Evolutionary conservation across 148 eudicot genomes (phyloP), one percentile per base, ranked within the genome.

Genomic region (Spergularia marina): DNA sequence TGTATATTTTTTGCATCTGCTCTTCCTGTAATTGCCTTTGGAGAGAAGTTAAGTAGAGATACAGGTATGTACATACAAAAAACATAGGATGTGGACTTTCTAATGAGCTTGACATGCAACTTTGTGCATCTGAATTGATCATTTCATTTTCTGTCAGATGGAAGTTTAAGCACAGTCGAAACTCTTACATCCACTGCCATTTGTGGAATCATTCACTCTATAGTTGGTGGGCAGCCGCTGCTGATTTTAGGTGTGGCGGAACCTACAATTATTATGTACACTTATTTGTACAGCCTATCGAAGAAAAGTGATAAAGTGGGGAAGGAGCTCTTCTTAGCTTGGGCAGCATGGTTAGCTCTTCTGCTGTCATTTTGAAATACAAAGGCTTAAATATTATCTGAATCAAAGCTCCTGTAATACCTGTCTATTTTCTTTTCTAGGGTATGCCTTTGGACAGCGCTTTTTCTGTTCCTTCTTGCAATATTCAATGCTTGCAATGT

Each of bases 21-120:
- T 52, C 93, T 87, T 87, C 93, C 93, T 65, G 93, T 89, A 51
- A 86, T 89, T 75, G 89, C 91, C 47, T 89, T 89, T 73, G 93
- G 93, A 44, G 93, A 84, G 78, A 91, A 89, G 53, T 64, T 89
- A 76, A 83, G 80, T 76, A 86, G 84, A 68, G 91, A 89, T 11
- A 89, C 91, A 85, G 93, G 93, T 85, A 83, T 20, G 11, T 53
- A 18, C 13, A 30, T 13, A 11, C 25, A 40, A 30, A 8, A 74
- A 30, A 1, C 12, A 20, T 7, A 36, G 23, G 2, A 49, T 4
- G 10, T 13, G 2, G 49, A 12, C 34, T 10, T 62, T 16, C 18
- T 30, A 30, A 30, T 30, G 36, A 30, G 36, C 36, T 30, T 30
- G 36, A 30, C 36, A 2, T 30, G 36, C 36, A 30, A 5, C 69